Conservation (phyloP, 78 protist genomes). For the Protostelium mycophagum region DNA sequence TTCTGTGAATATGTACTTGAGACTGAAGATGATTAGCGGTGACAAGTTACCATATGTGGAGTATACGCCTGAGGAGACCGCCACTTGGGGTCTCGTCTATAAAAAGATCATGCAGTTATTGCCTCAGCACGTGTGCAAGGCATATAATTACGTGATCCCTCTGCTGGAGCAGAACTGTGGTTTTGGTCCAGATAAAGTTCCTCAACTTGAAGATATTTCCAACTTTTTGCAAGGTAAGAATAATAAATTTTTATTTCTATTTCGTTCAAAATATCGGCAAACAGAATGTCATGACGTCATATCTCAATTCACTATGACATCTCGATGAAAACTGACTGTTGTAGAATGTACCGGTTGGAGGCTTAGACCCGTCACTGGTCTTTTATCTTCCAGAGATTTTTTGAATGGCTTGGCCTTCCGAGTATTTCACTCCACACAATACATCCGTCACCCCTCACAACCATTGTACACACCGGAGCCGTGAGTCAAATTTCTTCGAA, state of each 20-base stretch:
- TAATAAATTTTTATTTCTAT: too few species aligned
- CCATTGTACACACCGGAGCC: slow-evolving; percentile 98
- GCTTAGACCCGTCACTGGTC: slow-evolving; percentile 88
- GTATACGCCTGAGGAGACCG: slow-evolving; percentile 72
- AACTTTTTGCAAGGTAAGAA: slow-evolving; percentile 32
- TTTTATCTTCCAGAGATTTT: slow-evolving; percentile 89
- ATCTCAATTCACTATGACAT: too few species aligned
- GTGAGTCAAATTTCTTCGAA: slow-evolving; percentile 42
- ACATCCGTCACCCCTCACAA: slow-evolving; percentile 85
- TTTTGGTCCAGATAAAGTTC: slow-evolving; percentile 57
- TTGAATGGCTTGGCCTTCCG: slow-evolving; percentile 92
- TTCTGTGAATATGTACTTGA: too few species aligned
- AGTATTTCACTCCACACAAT: slow-evolving; percentile 92
- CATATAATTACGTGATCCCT: slow-evolving; percentile 60
- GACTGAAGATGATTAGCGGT: slow-evolving; percentile 36
- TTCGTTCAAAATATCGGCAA: too few species aligned
- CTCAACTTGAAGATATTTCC: slow-evolving; percentile 69
- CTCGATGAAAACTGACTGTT: not conserved
- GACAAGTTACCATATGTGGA: slow-evolving; percentile 66
- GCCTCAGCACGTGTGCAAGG: slow-evolving; percentile 81
- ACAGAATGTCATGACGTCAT: too few species aligned
- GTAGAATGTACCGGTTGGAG: slow-evolving; percentile 81
- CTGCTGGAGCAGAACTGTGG: slow-evolving; percentile 80
- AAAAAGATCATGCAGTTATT: slow-evolving; percentile 59
- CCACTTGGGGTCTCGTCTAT: slow-evolving; percentile 73